Conservation (phyloP, 2,329 filamentous ascomycete species). For the Fusarium decemcellulare region DNA sequence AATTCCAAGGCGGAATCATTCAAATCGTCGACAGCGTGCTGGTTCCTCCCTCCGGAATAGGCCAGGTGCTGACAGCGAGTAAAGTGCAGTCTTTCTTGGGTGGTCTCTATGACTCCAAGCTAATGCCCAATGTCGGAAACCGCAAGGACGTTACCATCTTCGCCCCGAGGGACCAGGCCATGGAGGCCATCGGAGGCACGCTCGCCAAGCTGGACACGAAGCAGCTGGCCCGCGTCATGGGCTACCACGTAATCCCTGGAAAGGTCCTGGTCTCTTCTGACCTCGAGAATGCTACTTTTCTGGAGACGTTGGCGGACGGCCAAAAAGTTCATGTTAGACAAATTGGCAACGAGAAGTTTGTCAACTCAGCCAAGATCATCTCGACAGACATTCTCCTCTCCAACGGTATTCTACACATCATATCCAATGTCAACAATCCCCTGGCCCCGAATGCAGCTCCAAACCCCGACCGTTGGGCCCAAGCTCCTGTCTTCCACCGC, state of each 20-base stretch:
- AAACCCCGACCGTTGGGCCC: conserved; percentile 56
- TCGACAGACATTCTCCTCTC: conserved; percentile 67
- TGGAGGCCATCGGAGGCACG: conserved; percentile 69
- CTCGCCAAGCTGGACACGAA: conserved; percentile 61
- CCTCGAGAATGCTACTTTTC: conserved; percentile 50
- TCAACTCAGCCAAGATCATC: conserved; percentile 69
- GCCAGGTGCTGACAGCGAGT: conserved; percentile 66
- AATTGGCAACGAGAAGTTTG: conserved; percentile 61
- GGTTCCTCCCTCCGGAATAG: conserved; percentile 62
- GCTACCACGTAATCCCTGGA: conserved; percentile 75
- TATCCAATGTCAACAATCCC: conserved; percentile 67
- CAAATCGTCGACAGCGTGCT: conserved; percentile 68
- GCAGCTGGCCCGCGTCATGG: conserved; percentile 66
- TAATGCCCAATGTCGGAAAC: conserved; percentile 59
- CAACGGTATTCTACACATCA: conserved; percentile 71
- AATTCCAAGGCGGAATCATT: conserved; percentile 64
- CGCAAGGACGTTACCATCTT: conserved; percentile 71
- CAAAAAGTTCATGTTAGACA: conserved; percentile 57
- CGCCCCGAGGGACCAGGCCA: conserved; percentile 72
- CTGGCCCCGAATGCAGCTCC: conserved; percentile 53
- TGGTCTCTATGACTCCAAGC: conserved; percentile 48
- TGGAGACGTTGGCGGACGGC: conserved; percentile 53
- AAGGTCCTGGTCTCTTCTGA: conserved; percentile 65
- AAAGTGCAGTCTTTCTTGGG: conserved; percentile 57
- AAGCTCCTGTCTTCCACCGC: conserved; percentile 67